phyloP scores from a whole-genome alignment of 352 stramenopile species.

The Pythium sukuiense region DNA sequence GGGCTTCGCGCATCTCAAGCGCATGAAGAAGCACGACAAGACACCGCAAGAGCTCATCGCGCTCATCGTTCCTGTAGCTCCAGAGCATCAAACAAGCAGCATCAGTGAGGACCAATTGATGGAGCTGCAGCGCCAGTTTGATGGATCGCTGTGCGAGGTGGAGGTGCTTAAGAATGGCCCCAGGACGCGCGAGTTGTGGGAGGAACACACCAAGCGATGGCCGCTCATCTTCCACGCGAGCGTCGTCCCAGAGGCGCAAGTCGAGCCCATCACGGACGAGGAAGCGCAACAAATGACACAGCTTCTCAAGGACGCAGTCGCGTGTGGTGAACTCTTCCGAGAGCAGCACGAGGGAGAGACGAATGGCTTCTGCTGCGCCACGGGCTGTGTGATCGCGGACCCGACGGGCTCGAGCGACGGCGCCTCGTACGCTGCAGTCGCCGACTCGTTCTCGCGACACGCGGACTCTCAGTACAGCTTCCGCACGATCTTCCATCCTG shows the following conservation, averaged over 20 bases:
- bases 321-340: constrained; percentile 23
- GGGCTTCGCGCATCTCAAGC: constrained; percentile 80
- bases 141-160: constrained; percentile 45
- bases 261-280: constrained; percentile 38
- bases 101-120: constrained; percentile 23
- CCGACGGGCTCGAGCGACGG: constrained; percentile 24
- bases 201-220: constrained; percentile 60
- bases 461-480: constrained; percentile 35
- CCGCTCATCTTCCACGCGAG: constrained; percentile 82
- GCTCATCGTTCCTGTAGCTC: constrained; percentile 43
- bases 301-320: constrained; percentile 31
- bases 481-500: constrained; percentile 54
- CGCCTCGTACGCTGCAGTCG: constrained; percentile 28
- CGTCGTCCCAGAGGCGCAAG: constrained; percentile 41
- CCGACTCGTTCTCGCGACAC: constrained; percentile 19
- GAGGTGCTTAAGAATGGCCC: constrained; percentile 57
- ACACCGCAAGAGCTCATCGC: constrained; percentile 44
- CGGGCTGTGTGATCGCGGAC: constrained; percentile 59
- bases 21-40: constrained; percentile 70
- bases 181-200: constrained; percentile 58
- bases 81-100: constrained; percentile 1
- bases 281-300: constrained; percentile 40
- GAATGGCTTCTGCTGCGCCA: constrained; percentile 42
- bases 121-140: constrained; percentile 35
- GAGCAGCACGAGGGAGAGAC: not conserved